Evolutionary conservation across 805 yeast genomes (phyloP), one percentile per base, ranked within the genome.

Genomic region (Starmerella roubikii): DNA sequence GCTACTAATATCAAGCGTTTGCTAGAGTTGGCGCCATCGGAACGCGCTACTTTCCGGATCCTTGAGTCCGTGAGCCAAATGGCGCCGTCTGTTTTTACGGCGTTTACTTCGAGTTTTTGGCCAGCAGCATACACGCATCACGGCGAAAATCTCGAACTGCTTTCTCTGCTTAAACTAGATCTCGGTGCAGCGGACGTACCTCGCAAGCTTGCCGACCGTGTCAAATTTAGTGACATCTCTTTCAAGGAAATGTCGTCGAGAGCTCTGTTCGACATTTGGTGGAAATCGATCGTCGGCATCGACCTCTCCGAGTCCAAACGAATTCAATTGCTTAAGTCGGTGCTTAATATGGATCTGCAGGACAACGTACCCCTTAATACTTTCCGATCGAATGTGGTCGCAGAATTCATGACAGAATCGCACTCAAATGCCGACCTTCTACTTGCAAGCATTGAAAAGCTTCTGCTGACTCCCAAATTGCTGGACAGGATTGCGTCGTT

Each of bases 321-420:
- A 7, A 5, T 7, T 9, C 6, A 7, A 13, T 15, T 21, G 23
- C 8, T 21, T 8, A 31, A 30, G 7, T 21, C 10, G 18, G 10
- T 17, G 16, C 3, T 3, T 3, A 25, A 22, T 8, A 12, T 36
- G n/a, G 19, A 12, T 18, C 16, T 17, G 16, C 15, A 9, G 13
- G 26, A 27, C 30, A 12, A 22, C 13, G 12, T 4, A 18, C 12
- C 38, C 4, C 30, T 34, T n/a, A 34, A 30, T 10, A 30, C 39
- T 3, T 39, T 39, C 32, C 27, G 24, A 18, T 32, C 45, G 4
- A 31, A 25, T 20, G 42, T 41, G 15, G 17, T 24, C n/a, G 37
- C 45, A 4, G 16, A n/a, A n/a, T n/a, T n/a, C n/a, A n/a, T n/a
- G n/a, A n/a, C n/a, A n/a, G n/a, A n/a, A n/a, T n/a, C n/a, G n/a